phyloP scores from a whole-genome alignment of 495 filamentous ascomycete species.

The Cladorrhinum samala region DNA sequence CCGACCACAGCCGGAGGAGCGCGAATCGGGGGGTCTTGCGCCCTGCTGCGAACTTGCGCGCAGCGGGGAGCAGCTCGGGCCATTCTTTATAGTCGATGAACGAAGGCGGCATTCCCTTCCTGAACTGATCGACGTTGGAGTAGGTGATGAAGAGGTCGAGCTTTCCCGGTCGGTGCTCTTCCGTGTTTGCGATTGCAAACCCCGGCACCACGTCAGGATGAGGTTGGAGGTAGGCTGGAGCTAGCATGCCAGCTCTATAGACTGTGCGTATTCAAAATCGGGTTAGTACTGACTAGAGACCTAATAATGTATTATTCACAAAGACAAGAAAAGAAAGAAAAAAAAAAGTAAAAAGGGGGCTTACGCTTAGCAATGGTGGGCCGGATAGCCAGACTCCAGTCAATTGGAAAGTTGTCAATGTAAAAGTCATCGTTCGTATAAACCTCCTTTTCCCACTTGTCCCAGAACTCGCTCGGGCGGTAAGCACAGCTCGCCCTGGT shows the following conservation, averaged over 20 bases:
- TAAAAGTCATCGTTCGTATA: slow-evolving; percentile 12
- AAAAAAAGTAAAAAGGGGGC: background rate
- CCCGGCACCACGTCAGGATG: slow-evolving; percentile 24
- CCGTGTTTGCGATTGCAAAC: slow-evolving; percentile 31
- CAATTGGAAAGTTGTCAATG: slow-evolving; percentile 24
- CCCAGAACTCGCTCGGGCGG: slow-evolving; percentile 32
- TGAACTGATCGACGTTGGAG: slow-evolving; percentile 12
- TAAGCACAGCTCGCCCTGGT: slow-evolving; percentile 29
- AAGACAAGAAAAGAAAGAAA: background rate
- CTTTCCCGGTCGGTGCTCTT: slow-evolving; percentile 28
- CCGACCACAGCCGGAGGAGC: slow-evolving; percentile 43
- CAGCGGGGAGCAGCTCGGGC: slow-evolving; percentile 24
- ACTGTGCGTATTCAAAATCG: slow-evolving; percentile 20
- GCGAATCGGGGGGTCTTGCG: slow-evolving; percentile 32
- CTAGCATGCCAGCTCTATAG: slow-evolving; percentile 40
- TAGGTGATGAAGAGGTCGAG: slow-evolving; percentile 42
- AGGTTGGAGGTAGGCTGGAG: slow-evolving; percentile 21
- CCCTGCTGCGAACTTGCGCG: slow-evolving; percentile 24
- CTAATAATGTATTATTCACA: too few species aligned
- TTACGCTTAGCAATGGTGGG: slow-evolving; percentile 38
- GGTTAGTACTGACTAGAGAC: background rate
- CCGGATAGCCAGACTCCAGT: slow-evolving; percentile 34
- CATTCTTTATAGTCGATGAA: slow-evolving; percentile 25
- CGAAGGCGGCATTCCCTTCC: slow-evolving; percentile 8
- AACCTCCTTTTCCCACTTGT: slow-evolving; percentile 27